Conservation (phyloP, 2,329 filamentous ascomycete genomes). For the Ceratocystis eucalypticola region DNA sequence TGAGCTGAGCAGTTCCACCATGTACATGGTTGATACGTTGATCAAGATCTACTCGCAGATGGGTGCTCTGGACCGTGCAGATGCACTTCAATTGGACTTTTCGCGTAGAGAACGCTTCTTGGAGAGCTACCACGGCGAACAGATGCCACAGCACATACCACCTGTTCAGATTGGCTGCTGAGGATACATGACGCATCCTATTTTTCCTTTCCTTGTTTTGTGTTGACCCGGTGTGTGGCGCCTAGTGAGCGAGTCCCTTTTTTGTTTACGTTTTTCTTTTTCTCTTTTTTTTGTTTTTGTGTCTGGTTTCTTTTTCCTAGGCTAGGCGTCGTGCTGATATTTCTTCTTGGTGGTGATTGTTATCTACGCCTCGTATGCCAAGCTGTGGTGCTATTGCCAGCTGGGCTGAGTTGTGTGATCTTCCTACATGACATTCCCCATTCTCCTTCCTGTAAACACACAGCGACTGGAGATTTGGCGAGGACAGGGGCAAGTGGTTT, state of each 20-base stretch:
- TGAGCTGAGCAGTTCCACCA: conserved; percentile 16
- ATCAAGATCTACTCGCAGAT: conserved; percentile 19
- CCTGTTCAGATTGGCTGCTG: conserved; percentile 15
- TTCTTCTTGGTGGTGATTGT: neutral
- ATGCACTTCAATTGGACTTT: conserved; percentile 7
- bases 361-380: neutral
- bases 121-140: conserved; percentile 13
- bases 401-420: no score
- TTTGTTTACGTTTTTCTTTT: neutral
- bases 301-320: neutral
- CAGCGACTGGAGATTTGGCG: no score
- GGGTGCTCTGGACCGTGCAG: conserved; percentile 12
- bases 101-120: conserved; percentile 14
- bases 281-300: neutral
- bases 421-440: no score
- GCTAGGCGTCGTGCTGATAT: neutral
- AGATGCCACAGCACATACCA: conserved; percentile 14
- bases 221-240: neutral
- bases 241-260: neutral
- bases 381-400: neutral
- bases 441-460: no score
- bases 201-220: neutral
- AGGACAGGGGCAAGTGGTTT: neutral
- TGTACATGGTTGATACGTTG: conserved; percentile 17
- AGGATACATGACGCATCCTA: neutral